Conservation (phyloP, 305 asterid genomes). For the Fraxinus albicans region DNA sequence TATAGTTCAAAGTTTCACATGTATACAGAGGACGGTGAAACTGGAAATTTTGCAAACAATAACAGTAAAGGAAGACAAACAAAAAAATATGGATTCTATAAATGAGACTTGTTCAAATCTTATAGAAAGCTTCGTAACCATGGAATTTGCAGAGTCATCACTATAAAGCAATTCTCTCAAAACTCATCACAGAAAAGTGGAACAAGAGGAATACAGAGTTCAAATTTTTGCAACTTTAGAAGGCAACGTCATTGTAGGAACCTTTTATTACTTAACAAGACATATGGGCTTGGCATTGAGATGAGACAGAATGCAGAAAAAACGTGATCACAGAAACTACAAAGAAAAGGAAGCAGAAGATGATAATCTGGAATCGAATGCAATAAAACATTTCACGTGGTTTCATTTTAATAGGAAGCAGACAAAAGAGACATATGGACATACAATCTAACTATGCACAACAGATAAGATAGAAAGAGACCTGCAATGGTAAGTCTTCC, state of each 20-base stretch:
- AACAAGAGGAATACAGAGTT: background rate
- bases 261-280: background rate
- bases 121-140: background rate
- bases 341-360: slow-evolving; percentile 8
- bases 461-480: slow-evolving; percentile 26
- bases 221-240: background rate
- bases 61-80: background rate
- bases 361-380: background rate
- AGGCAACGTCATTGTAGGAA: slow-evolving; percentile 10
- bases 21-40: slow-evolving; percentile 12
- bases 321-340: slow-evolving; percentile 7
- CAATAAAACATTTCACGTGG: slow-evolving; percentile 7
- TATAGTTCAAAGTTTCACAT: slow-evolving; percentile 26
- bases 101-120: background rate
- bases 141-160: background rate
- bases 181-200: background rate
- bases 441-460: background rate
- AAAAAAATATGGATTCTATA: background rate
- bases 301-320: background rate
- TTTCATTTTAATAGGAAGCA: background rate
- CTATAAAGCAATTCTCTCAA: background rate
- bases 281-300: background rate
- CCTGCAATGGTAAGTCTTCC: slow-evolving; percentile 89
- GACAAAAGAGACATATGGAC: slow-evolving; percentile 2
- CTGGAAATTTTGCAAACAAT: slow-evolving; percentile 3